phyloP scores from a whole-genome alignment of 1,284 basidiomycete genomes.

The Neonothopanus nambi region DNA sequence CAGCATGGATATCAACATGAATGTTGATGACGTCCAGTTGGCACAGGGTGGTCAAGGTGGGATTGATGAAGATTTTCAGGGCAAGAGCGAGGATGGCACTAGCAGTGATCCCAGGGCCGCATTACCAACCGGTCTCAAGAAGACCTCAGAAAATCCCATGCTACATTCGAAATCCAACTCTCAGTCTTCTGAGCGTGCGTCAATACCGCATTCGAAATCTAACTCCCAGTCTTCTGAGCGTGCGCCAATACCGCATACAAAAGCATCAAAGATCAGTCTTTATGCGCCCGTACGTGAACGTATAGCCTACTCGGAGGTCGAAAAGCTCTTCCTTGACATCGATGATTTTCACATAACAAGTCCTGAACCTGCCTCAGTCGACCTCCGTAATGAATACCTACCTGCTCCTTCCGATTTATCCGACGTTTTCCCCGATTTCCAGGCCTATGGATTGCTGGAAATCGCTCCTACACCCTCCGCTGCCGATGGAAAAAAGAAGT shows the following conservation, averaged over 20 bases:
- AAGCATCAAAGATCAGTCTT: conserved; percentile 38
- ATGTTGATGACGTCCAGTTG: conserved; percentile 31
- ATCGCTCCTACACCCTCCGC: conserved; percentile 24
- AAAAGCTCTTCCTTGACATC: conserved; percentile 60
- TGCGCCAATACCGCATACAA: conserved; percentile 32
- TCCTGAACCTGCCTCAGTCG: conserved; percentile 38
- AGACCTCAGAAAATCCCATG: conserved; percentile 50
- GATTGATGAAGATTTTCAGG: background rate
- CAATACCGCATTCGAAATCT: too few species aligned
- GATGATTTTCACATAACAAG: conserved; percentile 44
- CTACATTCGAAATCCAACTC: conserved; percentile 43
- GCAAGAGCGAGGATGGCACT: background rate
- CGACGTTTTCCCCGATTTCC: conserved; percentile 66
- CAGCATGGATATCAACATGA: conserved; percentile 30
- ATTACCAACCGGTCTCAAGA: conserved; percentile 26
- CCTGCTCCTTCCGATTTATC: conserved; percentile 49
- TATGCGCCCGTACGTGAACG: conserved; percentile 59
- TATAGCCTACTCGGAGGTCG: conserved; percentile 56
- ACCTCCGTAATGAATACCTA: conserved; percentile 31
- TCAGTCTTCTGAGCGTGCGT: conserved; percentile 36
- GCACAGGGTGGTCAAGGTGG: background rate
- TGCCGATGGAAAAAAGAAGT: conserved; percentile 51
- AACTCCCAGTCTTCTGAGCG: conserved; percentile 27
- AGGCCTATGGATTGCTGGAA: conserved; percentile 53
- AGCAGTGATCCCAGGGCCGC: background rate